These are phyloP conservation scores for Colletotrichum musae DNA, from an alignment of 2,329 filamentous ascomycete genomes.

Conservation along the genomic window DNA sequence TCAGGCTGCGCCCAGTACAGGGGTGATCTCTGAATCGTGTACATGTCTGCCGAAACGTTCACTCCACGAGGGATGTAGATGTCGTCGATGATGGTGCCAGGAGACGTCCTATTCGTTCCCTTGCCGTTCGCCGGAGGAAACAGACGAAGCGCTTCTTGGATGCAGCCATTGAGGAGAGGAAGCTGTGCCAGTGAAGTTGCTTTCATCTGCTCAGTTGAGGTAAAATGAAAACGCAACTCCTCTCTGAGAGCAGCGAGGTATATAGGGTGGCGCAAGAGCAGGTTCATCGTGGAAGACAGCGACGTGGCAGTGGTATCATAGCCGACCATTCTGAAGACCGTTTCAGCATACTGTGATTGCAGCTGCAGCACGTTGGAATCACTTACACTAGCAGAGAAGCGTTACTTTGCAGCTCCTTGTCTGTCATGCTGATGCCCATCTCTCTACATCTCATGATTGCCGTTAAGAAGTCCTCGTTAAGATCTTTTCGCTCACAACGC, in stretches of 20 bases:
- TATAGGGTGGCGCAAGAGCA: constrained; percentile 38
- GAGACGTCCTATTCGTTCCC: constrained; percentile 31
- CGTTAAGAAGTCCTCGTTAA: constrained; percentile 17
- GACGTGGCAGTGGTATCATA: constrained; percentile 44
- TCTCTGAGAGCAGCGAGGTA: constrained; percentile 47
- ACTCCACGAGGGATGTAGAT: constrained; percentile 49
- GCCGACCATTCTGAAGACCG: constrained; percentile 40
- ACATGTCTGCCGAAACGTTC: constrained; percentile 57
- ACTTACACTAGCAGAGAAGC: constrained; percentile 23
- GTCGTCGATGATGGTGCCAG: constrained; percentile 46
- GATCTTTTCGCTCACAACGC: not conserved
- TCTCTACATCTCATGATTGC: constrained; percentile 24
- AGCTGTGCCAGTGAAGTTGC: constrained; percentile 47
- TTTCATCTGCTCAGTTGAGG: constrained; percentile 42
- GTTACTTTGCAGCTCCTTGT: constrained; percentile 22
- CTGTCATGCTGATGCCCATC: constrained; percentile 15
- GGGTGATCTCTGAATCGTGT: constrained; percentile 50
- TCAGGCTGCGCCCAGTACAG: constrained; percentile 50
- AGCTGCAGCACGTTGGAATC: not conserved
- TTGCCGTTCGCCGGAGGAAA: constrained; percentile 49
- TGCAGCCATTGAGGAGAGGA: constrained; percentile 52
- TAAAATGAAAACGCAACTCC: constrained; percentile 54
- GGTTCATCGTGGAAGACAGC: constrained; percentile 28
- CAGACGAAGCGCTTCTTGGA: constrained; percentile 59
- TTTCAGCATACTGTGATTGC: no score